Evolutionary conservation across 768 basidiomycete genomes (phyloP).

Genomic region (Pleurotus platypus): DNA sequence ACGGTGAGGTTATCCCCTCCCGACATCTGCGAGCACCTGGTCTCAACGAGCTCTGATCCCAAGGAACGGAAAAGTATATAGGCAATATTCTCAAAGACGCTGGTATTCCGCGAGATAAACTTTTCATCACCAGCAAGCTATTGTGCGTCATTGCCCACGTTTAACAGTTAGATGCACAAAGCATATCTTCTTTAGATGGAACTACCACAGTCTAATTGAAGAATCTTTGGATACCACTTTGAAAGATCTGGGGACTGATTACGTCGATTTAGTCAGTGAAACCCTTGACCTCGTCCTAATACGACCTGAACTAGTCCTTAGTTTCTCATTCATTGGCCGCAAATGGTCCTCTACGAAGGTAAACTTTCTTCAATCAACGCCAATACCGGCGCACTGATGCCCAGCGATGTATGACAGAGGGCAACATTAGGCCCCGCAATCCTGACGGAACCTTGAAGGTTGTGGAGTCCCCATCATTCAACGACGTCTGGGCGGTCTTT

Average conservation of each 20-base stretch:
- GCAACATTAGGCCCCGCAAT: constrained; percentile 17
- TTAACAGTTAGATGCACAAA: background rate
- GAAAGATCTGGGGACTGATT: constrained; percentile 34
- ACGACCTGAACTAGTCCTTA: constrained; percentile 14
- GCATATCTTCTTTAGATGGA: constrained; percentile 20
- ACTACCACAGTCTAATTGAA: constrained; percentile 35
- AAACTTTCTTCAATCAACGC: background rate
- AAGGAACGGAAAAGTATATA: constrained; percentile 37
- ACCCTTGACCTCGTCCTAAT: background rate
- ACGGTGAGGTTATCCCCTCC: constrained; percentile 18
- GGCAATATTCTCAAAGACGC: constrained; percentile 42
- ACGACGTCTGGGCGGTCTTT: constrained; percentile 46
- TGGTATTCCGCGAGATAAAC: constrained; percentile 44
- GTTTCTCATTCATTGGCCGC: constrained; percentile 54
- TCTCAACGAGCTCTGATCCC: background rate
- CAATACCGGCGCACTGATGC: too few relatives aligned
- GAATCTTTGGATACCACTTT: constrained; percentile 37
- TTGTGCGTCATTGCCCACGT: constrained; percentile 20
- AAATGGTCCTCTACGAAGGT: constrained; percentile 30
- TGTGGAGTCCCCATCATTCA: constrained; percentile 28
- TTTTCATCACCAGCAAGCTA: constrained; percentile 52
- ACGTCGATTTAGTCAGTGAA: constrained; percentile 41
- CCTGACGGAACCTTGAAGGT: constrained; percentile 31
- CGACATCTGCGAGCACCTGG: background rate
- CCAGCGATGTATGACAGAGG: constrained; percentile 6